Base-by-base conservation (phyloP, 2,329 filamentous ascomycete species). In the Cladophialophora yegresii region DNA sequence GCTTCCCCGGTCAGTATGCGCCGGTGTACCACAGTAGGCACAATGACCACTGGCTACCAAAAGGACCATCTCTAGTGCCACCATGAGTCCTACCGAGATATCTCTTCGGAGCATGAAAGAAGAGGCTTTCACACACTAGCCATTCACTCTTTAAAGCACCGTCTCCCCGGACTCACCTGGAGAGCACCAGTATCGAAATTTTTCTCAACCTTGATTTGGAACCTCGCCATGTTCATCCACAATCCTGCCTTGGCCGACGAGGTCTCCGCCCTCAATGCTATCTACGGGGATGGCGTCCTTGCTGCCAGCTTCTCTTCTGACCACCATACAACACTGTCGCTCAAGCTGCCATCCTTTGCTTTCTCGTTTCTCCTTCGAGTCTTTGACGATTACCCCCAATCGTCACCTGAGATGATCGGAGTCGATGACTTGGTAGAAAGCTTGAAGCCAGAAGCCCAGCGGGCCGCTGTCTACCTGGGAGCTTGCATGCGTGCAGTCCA, bases 331-430 rank as follows among this genome's bases (percentile, higher is more conserved):
- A 64, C 62, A 1, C 49, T 64, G 5, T 47, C 49, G 9, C 26
- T 64, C 16, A 47, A 36, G 32, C 33, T 64, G 10, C 56, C 56
- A 1, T 9, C 32, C 7, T n/a, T 64, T 7, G 28, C 4, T 32
- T 64, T 59, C 40, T 59, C 55, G 26, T 64, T 64, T 10, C 56
- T 64, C 13, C 62, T 64, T 12, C 62, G 53, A n/a, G 45, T 64
- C n/a, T 26, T 53, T 20, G 8, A 49, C 8, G 40, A 50, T 23
- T 64, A 64, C 23, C 62, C 62, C 9, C 32, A 13, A 10, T 59
- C 62, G 2, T 3, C 33, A 4, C 62, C 62, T 16, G 40, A 58
- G n/a, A 49, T 64, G 7, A 33, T 64, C 2, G 62, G 62, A 20
- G 32, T 64, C 12, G 62, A 64, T 50, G 45, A 54, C 28, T 50